Percentiles rank a stretch among this genome's conserved stretches.
Evolutionary conservation across 352 stramenopile genomes (phyloP).

Genomic region (Phytophthora constricta): DNA sequence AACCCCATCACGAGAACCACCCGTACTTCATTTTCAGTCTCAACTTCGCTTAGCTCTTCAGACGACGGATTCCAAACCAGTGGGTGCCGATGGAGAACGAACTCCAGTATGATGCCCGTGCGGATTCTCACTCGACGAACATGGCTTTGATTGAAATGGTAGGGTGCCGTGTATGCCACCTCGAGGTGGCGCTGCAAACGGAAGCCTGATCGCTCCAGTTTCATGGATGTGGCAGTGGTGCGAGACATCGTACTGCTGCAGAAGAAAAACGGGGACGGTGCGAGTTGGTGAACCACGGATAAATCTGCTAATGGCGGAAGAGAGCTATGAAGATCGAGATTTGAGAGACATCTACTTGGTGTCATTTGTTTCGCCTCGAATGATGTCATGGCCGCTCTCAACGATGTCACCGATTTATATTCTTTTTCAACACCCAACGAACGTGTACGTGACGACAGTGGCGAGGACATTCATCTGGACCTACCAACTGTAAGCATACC

Average conservation of each 20-base stretch:
- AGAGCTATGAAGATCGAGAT: neutral
- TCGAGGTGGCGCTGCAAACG: slow-evolving; percentile 42
- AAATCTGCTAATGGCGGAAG: slow-evolving; percentile 18
- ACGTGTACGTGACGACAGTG: neutral
- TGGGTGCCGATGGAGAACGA: slow-evolving; percentile 40
- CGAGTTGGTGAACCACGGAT: neutral
- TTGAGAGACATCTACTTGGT: neutral
- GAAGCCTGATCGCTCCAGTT: slow-evolving; percentile 22
- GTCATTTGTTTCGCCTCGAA: neutral
- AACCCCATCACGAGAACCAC: slow-evolving; percentile 48
- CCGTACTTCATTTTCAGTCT: slow-evolving; percentile 17
- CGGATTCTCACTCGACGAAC: slow-evolving; percentile 35
- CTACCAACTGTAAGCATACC: no score
- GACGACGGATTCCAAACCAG: slow-evolving; percentile 12
- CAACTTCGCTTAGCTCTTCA: neutral
- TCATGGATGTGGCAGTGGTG: slow-evolving; percentile 23
- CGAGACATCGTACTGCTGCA: slow-evolving; percentile 10
- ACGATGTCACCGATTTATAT: neutral
- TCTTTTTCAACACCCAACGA: neutral
- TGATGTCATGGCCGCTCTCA: neutral
- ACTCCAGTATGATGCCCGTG: slow-evolving; percentile 49
- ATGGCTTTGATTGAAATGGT: slow-evolving; percentile 39
- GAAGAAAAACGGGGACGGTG: no score
- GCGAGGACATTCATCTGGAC: neutral
- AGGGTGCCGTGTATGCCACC: slow-evolving; percentile 35